phyloP scores from a whole-genome alignment of 2,329 filamentous ascomycete species.

The Diaporthe nobilis region DNA sequence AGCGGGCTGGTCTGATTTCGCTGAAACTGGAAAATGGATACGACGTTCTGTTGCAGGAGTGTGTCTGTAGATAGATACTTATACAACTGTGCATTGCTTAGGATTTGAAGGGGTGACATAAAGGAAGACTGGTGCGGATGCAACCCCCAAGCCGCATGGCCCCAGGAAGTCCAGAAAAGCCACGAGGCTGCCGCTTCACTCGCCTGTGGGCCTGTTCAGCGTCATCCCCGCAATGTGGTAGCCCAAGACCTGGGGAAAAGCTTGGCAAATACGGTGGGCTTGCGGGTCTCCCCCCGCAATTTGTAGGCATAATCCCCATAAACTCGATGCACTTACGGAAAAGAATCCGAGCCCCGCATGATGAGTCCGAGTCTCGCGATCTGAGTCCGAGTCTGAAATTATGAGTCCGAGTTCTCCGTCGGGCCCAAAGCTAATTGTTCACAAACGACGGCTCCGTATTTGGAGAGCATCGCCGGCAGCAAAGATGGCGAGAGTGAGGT shows the following conservation, averaged over 20 bases:
- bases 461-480: too few species aligned
- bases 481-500: too few species aligned
- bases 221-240: neutral
- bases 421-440: too few species aligned
- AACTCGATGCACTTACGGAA: neutral
- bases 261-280: neutral
- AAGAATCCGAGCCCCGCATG: neutral
- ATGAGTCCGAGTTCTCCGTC: neutral
- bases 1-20: neutral
- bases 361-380: neutral
- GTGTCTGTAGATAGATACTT: neutral
- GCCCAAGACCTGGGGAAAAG: neutral
- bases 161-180: neutral
- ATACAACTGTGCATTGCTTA: neutral
- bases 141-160: neutral
- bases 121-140: neutral
- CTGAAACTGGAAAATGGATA: neutral
- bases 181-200: neutral
- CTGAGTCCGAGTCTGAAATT: neutral
- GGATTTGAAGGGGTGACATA: neutral
- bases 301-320: neutral
- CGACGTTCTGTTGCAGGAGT: neutral
- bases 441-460: too few species aligned
- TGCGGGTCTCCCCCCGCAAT: too few species aligned
- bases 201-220: neutral